Conservation (phyloP, 306 rosid species). For the Quercus ilex region DNA sequence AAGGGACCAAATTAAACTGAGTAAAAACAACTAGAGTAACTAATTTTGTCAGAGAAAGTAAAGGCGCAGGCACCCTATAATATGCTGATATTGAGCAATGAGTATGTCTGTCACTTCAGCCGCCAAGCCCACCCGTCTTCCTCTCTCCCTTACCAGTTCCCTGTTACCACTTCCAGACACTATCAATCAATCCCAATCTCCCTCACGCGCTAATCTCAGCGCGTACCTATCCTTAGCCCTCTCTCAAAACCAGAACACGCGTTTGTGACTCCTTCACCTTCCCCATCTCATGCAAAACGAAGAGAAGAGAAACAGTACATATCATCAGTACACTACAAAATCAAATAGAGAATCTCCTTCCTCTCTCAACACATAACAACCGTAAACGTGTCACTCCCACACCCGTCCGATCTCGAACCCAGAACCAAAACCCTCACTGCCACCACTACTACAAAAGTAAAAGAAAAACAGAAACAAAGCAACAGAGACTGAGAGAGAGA, state of each 20-base stretch:
- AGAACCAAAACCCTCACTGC: not conserved
- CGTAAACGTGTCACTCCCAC: not conserved
- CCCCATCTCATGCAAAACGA: constrained; percentile 23
- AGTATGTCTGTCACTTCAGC: no score
- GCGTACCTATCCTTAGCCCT: no score
- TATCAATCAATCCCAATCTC: not conserved
- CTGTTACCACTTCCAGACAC: not conserved
- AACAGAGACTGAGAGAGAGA: not conserved
- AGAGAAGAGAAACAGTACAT: not conserved
- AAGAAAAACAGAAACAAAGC: not conserved
- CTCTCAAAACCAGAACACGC: constrained; percentile 6
- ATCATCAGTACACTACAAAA: not conserved
- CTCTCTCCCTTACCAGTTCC: no score
- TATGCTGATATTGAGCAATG: no score
- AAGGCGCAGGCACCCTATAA: no score
- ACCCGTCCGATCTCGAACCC: not conserved
- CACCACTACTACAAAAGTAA: not conserved
- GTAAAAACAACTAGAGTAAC: no score
- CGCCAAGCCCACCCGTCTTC: no score
- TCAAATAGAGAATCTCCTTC: no score
- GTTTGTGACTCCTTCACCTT: constrained; percentile 13
- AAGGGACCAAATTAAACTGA: no score
- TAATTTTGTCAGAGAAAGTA: no score
- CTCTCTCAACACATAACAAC: not conserved
- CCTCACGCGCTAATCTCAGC: not conserved